phyloP scores from a whole-genome alignment of 768 basidiomycete genomes.

The Coprinopsis sp. region DNA sequence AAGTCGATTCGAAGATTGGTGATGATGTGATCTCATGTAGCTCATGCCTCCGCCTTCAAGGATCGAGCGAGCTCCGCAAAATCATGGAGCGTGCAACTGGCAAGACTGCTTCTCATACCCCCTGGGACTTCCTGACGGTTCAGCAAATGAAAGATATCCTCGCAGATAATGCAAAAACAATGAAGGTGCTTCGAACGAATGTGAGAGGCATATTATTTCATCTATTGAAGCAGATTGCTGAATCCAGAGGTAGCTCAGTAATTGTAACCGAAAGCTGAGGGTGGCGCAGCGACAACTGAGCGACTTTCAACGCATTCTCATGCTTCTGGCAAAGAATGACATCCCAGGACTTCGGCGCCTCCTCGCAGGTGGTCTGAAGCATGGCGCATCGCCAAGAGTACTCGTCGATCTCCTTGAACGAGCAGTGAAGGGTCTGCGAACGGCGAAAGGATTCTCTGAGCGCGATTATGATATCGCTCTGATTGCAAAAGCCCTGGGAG shows the following conservation, averaged over 20 bases:
- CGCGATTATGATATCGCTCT: not conserved
- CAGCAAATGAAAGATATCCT: not conserved
- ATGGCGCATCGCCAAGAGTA: not conserved
- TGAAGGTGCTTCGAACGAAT: not conserved
- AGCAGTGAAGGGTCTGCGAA: not conserved
- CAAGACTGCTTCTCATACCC: not conserved
- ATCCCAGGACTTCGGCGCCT: not conserved
- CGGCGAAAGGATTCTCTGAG: not conserved
- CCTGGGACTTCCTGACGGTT: not conserved
- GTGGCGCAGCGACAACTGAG: not conserved
- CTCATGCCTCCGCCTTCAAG: not conserved
- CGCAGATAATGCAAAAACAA: not conserved
- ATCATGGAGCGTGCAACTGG: not conserved
- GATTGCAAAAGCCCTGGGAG: not conserved
- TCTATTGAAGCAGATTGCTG: too few species aligned
- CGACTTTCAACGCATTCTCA: not conserved
- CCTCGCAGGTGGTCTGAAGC: not conserved
- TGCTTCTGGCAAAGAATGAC: not conserved
- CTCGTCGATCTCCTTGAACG: not conserved
- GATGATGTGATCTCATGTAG: not conserved
- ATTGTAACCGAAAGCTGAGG: not conserved
- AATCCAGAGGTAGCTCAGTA: too few species aligned
- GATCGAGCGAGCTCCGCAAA: not conserved
- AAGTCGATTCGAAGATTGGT: not conserved
- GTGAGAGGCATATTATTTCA: too few species aligned